phyloP scores from a whole-genome alignment of 2,329 filamentous ascomycete genomes.

The Gaeumannomyces tritici region DNA sequence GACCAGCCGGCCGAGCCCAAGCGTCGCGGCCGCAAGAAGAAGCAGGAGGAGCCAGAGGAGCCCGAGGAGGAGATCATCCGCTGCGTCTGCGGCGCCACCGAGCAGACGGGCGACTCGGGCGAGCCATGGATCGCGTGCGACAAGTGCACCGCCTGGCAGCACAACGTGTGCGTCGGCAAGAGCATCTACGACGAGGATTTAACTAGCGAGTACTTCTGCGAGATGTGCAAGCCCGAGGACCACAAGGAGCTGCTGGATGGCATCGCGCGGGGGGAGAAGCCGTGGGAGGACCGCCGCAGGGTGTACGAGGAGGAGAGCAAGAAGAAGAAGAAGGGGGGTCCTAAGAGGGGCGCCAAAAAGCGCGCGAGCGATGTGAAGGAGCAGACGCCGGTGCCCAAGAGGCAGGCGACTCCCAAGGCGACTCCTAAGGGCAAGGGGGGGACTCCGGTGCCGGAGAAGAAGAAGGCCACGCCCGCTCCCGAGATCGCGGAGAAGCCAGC shows the following conservation, averaged over 20 bases:
- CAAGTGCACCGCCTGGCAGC: conserved; percentile 87
- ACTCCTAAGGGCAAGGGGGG: not conserved
- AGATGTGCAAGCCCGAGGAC: conserved; percentile 74
- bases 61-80: conserved; percentile 69
- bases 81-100: conserved; percentile 84
- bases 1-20: conserved; percentile 50
- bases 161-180: conserved; percentile 91
- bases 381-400: conserved; percentile 8
- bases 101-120: conserved; percentile 67
- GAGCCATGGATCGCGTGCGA: conserved; percentile 96
- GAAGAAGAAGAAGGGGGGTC: conserved; percentile 45
- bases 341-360: conserved; percentile 49
- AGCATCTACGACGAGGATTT: conserved; percentile 68
- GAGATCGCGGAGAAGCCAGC: conserved; percentile 1
- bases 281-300: conserved; percentile 67
- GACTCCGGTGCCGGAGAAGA: conserved; percentile 29
- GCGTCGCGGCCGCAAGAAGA: conserved; percentile 38
- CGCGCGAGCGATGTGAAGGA: conserved; percentile 55
- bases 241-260: conserved; percentile 74
- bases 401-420: conserved; percentile 20
- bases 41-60: conserved; percentile 49
- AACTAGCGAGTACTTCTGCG: conserved; percentile 83
- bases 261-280: conserved; percentile 70
- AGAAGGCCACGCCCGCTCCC: conserved; percentile 4
- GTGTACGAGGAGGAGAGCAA: conserved; percentile 53